A percentile compares a stretch with the other conserved stretches of the same genome.
Conservation (phyloP, 2,329 filamentous ascomycete species). For the Venturiaceae sp. region DNA sequence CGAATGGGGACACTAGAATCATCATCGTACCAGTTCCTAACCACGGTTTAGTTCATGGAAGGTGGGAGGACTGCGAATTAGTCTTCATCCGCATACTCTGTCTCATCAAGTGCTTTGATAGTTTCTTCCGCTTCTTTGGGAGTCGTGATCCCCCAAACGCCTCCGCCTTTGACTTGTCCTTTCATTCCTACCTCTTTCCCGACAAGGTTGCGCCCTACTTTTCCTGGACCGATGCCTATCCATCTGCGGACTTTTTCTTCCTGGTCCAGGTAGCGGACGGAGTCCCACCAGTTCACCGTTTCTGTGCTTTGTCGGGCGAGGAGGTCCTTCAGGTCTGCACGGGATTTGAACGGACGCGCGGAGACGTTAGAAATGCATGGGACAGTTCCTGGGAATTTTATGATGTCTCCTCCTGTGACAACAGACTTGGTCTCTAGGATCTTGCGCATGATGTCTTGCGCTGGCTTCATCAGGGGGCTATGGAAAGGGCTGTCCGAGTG, state of each 20-base stretch:
- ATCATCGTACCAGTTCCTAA: constrained; percentile 2
- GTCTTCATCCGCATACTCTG: constrained; percentile 30
- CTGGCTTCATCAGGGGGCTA: constrained; percentile 83
- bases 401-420: constrained; percentile 51
- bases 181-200: constrained; percentile 92
- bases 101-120: constrained; percentile 35
- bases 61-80: constrained; percentile 6
- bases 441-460: constrained; percentile 61
- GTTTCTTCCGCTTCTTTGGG: constrained; percentile 47
- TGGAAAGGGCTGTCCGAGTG: constrained; percentile 88
- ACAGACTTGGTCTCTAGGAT: constrained; percentile 48
- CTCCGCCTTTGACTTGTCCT: constrained; percentile 74
- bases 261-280: constrained; percentile 80
- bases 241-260: constrained; percentile 72
- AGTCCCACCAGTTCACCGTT: constrained; percentile 91
- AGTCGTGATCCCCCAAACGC: constrained; percentile 85
- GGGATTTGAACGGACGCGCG: constrained; percentile 64
- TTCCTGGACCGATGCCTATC: constrained; percentile 88
- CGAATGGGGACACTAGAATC: neutral
- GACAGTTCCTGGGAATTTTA: constrained; percentile 65
- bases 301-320: constrained; percentile 78
- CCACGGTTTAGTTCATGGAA: neutral
- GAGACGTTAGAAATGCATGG: constrained; percentile 83
- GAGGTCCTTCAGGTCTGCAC: constrained; percentile 66
- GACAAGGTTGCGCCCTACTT: constrained; percentile 86